These are phyloP conservation scores for Xylaria sp. DNA, from an alignment of 2,329 filamentous ascomycete genomes.

Conservation along the genomic window DNA sequence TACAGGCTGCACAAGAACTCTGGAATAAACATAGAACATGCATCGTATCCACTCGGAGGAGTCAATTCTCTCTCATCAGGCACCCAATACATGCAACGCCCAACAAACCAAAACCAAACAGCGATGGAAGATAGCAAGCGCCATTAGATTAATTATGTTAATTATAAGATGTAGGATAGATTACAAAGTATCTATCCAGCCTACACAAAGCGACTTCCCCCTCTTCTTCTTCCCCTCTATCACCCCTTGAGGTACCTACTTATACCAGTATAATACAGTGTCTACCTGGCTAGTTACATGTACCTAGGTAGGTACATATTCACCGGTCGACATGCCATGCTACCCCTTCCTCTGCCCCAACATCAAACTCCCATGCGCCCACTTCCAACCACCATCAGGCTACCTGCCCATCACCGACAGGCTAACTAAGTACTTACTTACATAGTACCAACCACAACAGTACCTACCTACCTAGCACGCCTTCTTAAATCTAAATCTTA, in stretches of 20 bases:
- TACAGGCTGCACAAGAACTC: not conserved
- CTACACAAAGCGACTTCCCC: too few relatives aligned
- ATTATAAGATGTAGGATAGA: too few relatives aligned
- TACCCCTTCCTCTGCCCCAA: slow-evolving; percentile 7
- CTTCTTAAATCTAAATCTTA: not conserved
- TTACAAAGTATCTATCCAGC: too few relatives aligned
- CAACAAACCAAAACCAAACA: not conserved
- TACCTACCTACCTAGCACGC: not conserved
- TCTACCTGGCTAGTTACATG: too few relatives aligned
- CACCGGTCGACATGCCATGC: slow-evolving; percentile 14
- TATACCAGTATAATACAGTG: too few relatives aligned
- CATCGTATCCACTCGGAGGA: not conserved
- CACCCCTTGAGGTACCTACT: too few relatives aligned
- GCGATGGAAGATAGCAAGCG: not conserved
- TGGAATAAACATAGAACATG: slow-evolving; percentile 1
- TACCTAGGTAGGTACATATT: not conserved
- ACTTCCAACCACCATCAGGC: not conserved
- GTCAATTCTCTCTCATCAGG: not conserved
- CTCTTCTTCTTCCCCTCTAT: too few relatives aligned
- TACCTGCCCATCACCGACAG: not conserved
- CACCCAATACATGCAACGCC: not conserved
- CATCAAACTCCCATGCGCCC: slow-evolving; percentile 5
- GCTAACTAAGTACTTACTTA: too few relatives aligned
- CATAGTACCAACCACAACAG: not conserved
- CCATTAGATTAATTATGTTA: too few relatives aligned